phyloP scores from a whole-genome alignment of 306 rosid species.

The Boehmeria nivea region DNA sequence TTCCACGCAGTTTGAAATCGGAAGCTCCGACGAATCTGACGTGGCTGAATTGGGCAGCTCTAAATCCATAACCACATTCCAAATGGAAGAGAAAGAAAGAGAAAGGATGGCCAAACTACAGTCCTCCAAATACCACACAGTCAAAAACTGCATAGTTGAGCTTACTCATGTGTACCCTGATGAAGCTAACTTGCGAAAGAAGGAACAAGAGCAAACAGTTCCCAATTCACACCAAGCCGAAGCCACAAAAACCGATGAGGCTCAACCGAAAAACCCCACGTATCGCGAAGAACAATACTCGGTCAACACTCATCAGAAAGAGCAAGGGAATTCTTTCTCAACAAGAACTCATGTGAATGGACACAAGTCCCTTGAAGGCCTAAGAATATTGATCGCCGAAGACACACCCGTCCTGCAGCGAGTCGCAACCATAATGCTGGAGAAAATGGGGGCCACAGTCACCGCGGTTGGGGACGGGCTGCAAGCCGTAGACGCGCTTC shows the following conservation, averaged over 20 bases:
- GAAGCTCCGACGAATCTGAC: slow-evolving; percentile 89
- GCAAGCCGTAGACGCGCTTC: slow-evolving; percentile 87
- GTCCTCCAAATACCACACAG: slow-evolving; percentile 33
- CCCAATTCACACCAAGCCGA: too few relatives aligned
- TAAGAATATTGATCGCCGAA: slow-evolving; percentile 85
- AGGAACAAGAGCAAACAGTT: slow-evolving; percentile 23
- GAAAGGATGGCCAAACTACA: slow-evolving; percentile 26
- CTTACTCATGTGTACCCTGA: slow-evolving; percentile 35
- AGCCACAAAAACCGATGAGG: too few relatives aligned
- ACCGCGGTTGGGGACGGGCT: slow-evolving; percentile 85
- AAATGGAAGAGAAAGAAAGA: slow-evolving; percentile 33
- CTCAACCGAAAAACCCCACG: slow-evolving; percentile 28
- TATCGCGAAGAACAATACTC: slow-evolving; percentile 23
- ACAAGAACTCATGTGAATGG: slow-evolving; percentile 32
- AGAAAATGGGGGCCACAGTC: slow-evolving; percentile 91
- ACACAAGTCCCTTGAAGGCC: slow-evolving; percentile 71
- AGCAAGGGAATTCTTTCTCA: slow-evolving; percentile 28
- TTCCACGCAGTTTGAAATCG: slow-evolving; percentile 63
- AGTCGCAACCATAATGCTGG: slow-evolving; percentile 96
- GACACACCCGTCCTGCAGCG: slow-evolving; percentile 92
- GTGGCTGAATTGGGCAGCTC: slow-evolving; percentile 37
- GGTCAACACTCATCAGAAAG: slow-evolving; percentile 12
- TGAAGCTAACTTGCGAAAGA: slow-evolving; percentile 32
- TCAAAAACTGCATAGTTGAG: slow-evolving; percentile 47
- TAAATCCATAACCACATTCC: slow-evolving; percentile 22